Evolutionary conservation across 257 asterid genomes (phyloP), one percentile per base, ranked within the genome.

Genomic region (Echites panduratus): DNA sequence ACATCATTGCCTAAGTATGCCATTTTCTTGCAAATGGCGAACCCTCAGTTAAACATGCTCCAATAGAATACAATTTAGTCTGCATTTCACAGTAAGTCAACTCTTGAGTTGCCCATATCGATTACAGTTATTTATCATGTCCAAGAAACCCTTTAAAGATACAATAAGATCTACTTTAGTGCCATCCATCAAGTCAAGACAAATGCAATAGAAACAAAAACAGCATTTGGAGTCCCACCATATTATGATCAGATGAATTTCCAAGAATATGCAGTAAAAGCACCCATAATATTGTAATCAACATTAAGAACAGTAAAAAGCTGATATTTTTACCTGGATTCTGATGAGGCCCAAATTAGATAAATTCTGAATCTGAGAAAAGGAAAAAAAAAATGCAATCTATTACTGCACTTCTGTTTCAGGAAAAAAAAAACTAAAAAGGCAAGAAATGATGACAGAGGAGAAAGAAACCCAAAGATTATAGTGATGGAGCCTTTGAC

Each of bases 1-100:
- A 89, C 81, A 63, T 90, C 90, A 73, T 41, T 64, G 32, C 70
- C 62, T 54, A 54, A 73, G 16, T 69, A 53, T 1, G 81, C 78
- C 81, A 80, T 80, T 72, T 56, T 77, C 73, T 57, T 72, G 49
- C 64, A 58, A 65, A 75, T 64, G 62, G 66, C 72, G 56, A 68
- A 27, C 71, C 38, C 61, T 73, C 69, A 61, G 57, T 47, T 26
- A 69, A 66, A 56, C 66, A 66, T 74, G 54, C 70, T 24, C 40
- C 63, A 29, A 26, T 38, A 62, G 52, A 29, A 27, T 47, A 48
- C 7, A 58, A 49, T 1, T 14, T 47, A 59, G 32, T 43, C 78
- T 69, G 52, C 78, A 73, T 56, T 26, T 9, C 5, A 53, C 20
- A 54, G 41, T 29, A 2, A 66, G 44, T 63, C 45, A 6, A 32